These are phyloP conservation scores for Geosiphon pyriformis DNA, from an alignment of 192 early-diverging fungal genomes.

Conservation along the genomic window DNA sequence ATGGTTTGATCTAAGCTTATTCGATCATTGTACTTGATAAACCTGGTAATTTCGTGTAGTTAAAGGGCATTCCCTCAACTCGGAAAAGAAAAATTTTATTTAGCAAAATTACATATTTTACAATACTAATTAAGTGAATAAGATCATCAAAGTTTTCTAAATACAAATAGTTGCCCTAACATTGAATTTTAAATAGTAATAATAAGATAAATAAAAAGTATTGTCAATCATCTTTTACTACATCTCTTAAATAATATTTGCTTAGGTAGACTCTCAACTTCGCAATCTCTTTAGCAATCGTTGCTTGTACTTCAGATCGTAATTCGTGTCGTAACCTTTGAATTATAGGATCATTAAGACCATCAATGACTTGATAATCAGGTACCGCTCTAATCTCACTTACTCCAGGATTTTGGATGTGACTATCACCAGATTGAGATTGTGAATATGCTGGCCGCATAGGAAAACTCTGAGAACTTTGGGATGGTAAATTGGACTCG, in stretches of 20 bases:
- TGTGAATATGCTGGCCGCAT: neutral
- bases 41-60: no score
- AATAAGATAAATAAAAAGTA: no score
- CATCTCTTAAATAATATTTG: slow-evolving; percentile 22
- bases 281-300: slow-evolving; percentile 13
- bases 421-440: neutral
- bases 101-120: no score
- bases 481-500: neutral
- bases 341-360: slow-evolving; percentile 14
- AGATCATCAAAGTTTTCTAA: no score
- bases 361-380: neutral
- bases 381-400: no score
- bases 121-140: no score
- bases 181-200: no score
- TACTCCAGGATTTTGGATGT: neutral
- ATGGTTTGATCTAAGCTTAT: no score
- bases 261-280: slow-evolving; percentile 12
- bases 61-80: no score
- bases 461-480: neutral
- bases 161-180: no score
- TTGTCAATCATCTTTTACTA: neutral
- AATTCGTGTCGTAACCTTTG: slow-evolving; percentile 12
- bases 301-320: slow-evolving; percentile 10
- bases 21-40: no score
- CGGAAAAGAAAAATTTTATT: no score